These are phyloP conservation scores for Citrus trifoliata DNA, from an alignment of 345 rosid species.

Conservation along the genomic window DNA sequence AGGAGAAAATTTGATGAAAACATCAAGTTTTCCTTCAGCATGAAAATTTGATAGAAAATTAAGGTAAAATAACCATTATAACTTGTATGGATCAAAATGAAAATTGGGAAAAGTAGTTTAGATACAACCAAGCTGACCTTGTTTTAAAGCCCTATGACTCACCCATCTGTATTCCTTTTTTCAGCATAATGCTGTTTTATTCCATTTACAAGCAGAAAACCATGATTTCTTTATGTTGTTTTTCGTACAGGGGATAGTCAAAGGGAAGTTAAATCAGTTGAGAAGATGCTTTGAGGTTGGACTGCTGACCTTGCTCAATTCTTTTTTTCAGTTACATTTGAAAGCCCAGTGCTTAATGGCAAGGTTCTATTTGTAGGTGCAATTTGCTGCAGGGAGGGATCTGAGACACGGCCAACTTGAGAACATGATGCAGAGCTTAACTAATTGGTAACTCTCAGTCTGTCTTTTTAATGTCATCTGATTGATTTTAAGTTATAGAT, in stretches of 20 bases:
- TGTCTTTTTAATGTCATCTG: background rate
- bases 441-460: slow-evolving; percentile 11
- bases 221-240: background rate
- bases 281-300: slow-evolving; percentile 42
- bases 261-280: slow-evolving; percentile 43
- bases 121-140: background rate
- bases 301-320: background rate
- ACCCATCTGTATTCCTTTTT: background rate
- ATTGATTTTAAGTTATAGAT: background rate
- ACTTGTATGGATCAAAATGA: background rate
- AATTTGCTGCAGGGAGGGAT: slow-evolving; percentile 46
- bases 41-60: background rate
- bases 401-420: slow-evolving; percentile 36
- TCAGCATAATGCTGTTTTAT: background rate
- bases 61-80: background rate
- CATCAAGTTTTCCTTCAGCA: background rate
- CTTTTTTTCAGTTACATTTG: background rate
- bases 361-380: slow-evolving; percentile 22
- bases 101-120: background rate
- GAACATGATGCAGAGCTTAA: slow-evolving; percentile 35
- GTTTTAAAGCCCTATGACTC: background rate
- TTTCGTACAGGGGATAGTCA: slow-evolving; percentile 35
- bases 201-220: background rate
- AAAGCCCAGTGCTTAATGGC: background rate
- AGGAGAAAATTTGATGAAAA: background rate